Conservation (phyloP, 306 rosid species). For the Ormosia semicastrata region DNA sequence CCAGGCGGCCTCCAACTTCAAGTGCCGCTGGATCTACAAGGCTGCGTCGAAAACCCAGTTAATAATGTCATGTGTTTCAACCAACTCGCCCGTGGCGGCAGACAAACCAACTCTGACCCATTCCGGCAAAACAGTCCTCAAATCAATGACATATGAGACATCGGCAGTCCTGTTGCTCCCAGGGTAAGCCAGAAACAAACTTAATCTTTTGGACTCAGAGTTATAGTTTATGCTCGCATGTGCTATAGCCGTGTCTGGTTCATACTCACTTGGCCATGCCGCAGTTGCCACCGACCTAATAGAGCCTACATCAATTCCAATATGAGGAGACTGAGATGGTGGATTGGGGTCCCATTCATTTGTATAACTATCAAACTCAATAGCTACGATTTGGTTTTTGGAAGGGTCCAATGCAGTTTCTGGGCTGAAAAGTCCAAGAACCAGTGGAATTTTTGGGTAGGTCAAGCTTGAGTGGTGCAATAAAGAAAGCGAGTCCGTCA, state of each 20-base stretch:
- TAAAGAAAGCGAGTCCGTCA: conserved; percentile 41
- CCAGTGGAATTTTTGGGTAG: conserved; percentile 16
- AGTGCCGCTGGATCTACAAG: not conserved
- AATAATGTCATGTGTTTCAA: conserved; percentile 39
- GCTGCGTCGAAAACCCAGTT: conserved; percentile 8
- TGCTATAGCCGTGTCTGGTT: not conserved
- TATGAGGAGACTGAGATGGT: not conserved
- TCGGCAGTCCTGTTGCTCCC: not conserved
- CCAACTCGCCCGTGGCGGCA: conserved; percentile 22
- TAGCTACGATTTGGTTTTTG: no score
- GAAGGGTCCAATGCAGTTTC: no score
- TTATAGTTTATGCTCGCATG: conserved; percentile 32
- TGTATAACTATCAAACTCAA: no score
- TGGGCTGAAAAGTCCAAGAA: conserved; percentile 34
- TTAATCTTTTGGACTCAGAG: not conserved
- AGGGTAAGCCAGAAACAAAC: conserved; percentile 10
- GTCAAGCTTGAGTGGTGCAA: not conserved
- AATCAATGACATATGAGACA: conserved; percentile 2
- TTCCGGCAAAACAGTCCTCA: conserved; percentile 33
- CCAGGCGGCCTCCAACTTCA: not conserved
- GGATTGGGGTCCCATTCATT: conserved; percentile 22
- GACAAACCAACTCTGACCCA: conserved; percentile 37
- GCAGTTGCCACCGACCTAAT: conserved; percentile 9
- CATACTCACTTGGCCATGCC: conserved; percentile 3
- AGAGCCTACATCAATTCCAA: conserved; percentile 38